A percentile compares a stretch with the other conserved stretches of the same genome.
phyloP scores from a whole-genome alignment of 1,284 basidiomycete species.

The Inonotus obliquus region DNA sequence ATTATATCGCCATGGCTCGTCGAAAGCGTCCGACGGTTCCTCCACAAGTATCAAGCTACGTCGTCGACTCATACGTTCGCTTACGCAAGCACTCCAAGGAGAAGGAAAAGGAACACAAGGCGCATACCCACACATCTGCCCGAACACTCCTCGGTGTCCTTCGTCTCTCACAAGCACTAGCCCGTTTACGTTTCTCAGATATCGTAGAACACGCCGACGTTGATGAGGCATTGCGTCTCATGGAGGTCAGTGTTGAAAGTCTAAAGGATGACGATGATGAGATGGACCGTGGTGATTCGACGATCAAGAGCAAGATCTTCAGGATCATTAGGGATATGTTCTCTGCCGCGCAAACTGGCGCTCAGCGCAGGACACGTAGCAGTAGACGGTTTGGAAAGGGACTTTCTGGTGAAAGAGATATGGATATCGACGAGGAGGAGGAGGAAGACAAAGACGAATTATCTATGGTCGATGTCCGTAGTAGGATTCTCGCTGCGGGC shows the following conservation, averaged over 20 bases:
- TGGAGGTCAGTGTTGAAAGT: constrained; percentile 94
- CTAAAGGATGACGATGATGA: constrained; percentile 74
- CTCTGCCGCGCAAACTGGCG: constrained; percentile 35
- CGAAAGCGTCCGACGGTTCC: constrained; percentile 86
- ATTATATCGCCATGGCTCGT: constrained; percentile 95
- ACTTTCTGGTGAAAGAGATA: constrained; percentile 60
- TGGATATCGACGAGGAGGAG: constrained; percentile 55
- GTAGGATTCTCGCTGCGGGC: constrained; percentile 78
- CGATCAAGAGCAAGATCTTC: constrained; percentile 80
- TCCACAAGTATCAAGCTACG: constrained; percentile 83
- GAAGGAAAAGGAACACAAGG: constrained; percentile 85
- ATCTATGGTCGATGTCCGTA: constrained; percentile 79
- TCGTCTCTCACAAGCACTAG: constrained; percentile 91
- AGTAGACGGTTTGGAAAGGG: constrained; percentile 57
- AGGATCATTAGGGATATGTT: constrained; percentile 88
- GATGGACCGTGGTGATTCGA: constrained; percentile 65
- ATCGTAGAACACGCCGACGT: constrained; percentile 85
- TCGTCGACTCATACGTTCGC: constrained; percentile 94
- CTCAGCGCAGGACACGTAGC: constrained; percentile 32
- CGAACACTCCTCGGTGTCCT: constrained; percentile 94
- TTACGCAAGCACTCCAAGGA: constrained; percentile 91
- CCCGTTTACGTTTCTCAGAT: constrained; percentile 83
- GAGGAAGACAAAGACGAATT: constrained; percentile 66
- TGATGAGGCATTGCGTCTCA: constrained; percentile 93
- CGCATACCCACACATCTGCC: constrained; percentile 94